Conservation (phyloP, 2,329 filamentous ascomycete genomes). For the Aspergillus pseudoviridinutans region DNA sequence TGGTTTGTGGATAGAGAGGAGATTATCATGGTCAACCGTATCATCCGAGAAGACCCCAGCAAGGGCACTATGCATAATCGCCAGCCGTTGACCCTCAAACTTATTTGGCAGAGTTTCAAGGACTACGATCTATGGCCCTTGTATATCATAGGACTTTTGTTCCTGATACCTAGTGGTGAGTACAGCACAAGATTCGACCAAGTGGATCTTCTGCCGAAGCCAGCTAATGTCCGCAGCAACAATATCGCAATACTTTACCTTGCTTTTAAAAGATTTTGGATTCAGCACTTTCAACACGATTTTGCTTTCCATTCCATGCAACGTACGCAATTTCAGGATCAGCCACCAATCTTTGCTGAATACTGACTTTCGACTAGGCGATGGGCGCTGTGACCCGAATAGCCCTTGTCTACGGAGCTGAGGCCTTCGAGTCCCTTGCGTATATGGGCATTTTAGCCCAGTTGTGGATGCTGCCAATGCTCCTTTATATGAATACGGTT, state of each 20-base stretch:
- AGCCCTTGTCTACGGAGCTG: conserved; percentile 26
- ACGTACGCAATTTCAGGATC: conserved; percentile 46
- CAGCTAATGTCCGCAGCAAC: conserved; percentile 12
- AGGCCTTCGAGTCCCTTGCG: conserved; percentile 45
- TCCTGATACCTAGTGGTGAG: conserved; percentile 27
- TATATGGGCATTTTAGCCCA: conserved; percentile 51
- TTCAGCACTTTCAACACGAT: conserved; percentile 56
- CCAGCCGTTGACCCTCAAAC: conserved; percentile 44
- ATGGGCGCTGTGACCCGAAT: conserved; percentile 12
- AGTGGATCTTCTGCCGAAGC: background rate
- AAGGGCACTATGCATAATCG: conserved; percentile 57
- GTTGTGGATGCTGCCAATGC: conserved; percentile 51
- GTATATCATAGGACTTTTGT: conserved; percentile 45
- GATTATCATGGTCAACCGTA: conserved; percentile 62
- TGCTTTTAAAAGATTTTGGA: conserved; percentile 45
- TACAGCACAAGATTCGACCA: background rate
- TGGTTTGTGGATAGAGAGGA: conserved; percentile 47
- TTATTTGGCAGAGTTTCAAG: conserved; percentile 47
- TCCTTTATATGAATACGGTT: conserved; percentile 49
- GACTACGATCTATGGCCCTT: conserved; percentile 56
- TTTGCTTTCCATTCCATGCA: conserved; percentile 52
- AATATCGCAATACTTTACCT: conserved; percentile 27
- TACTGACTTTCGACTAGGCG: conserved; percentile 6
- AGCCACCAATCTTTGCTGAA: conserved; percentile 11
- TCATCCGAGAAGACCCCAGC: conserved; percentile 49